Evolutionary conservation across 2,329 filamentous ascomycete species (phyloP), one percentile per base, ranked within the genome.

Genomic region (Colletotrichum sojae): DNA sequence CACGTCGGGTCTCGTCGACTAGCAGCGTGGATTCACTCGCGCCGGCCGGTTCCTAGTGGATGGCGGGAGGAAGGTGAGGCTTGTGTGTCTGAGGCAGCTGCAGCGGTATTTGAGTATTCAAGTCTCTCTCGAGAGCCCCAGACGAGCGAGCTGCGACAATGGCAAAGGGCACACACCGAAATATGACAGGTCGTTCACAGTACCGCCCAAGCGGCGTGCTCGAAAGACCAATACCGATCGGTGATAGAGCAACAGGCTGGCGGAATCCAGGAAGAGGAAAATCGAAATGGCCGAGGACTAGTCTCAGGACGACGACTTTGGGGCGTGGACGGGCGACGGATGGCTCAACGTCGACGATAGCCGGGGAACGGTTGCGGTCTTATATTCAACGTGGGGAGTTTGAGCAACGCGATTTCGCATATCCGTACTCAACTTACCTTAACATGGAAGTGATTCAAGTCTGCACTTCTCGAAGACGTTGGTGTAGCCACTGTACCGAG

Each of bases 311-410:
- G 45, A 13, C n/a, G 39, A 16, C 45, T 67, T 40, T 62, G 48
- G 59, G 16, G 52, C 45, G 46, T 48, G 27, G 25, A 40, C 46
- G 12, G 39, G 53, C 25, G 27, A 46, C 48, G 56, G 63, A 61
- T 53, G 53, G 65, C 61, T 58, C 60, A 68, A 68, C 65, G 65
- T 65, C 39, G 53, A 54, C 65, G 40, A 59, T 57, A 40, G 45
- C 54, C 45, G 22, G 67, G 67, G 67, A 69, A 69, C 49, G 62
- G 56, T 69, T 66, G 67, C 67, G 56, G 67, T 69, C 67, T 67
- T 67, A 69, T 69, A 69, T 69, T 53, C 62, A 67, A 66, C 67
- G 55, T 69, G 56, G 49, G 63, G n/a, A 25, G 48, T 52, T 49
- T 69, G 54, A 27, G 25, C 40, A 61, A 45, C 45, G 25, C 45